Percentiles rank a stretch among this genome's conserved stretches.
Evolutionary conservation across 495 filamentous ascomycete species (phyloP).

Genomic region (Rostrohypoxylon terebratum): DNA sequence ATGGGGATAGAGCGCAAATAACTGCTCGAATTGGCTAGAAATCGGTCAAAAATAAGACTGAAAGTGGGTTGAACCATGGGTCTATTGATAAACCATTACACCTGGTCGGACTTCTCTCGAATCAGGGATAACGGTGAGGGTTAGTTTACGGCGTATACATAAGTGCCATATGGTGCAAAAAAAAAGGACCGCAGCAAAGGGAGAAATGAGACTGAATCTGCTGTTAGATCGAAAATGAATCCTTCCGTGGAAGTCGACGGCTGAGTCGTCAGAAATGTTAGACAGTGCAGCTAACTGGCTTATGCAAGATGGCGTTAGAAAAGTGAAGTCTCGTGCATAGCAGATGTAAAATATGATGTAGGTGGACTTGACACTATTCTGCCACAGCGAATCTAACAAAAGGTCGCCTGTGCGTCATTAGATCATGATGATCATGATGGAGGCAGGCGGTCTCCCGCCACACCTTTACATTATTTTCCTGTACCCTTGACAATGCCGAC

Average conservation of each 20-base stretch:
- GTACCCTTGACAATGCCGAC: constrained; percentile 48
- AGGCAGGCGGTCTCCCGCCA: neutral
- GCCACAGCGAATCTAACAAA: neutral
- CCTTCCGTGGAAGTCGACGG: neutral
- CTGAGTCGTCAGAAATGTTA: neutral
- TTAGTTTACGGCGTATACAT: neutral
- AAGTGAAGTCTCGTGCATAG: neutral
- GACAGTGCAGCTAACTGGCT: constrained; percentile 10
- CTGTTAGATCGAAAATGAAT: constrained; percentile 6
- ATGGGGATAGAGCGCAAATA: constrained; percentile 11
- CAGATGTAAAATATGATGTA: neutral
- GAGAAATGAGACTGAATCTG: neutral
- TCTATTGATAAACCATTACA: constrained; percentile 13
- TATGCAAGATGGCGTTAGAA: constrained; percentile 9
- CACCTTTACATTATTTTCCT: neutral
- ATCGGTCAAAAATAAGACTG: constrained; percentile 7
- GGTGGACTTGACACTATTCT: constrained; percentile 2
- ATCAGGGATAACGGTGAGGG: constrained; percentile 4
- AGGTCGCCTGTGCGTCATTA: neutral
- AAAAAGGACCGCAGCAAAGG: neutral
- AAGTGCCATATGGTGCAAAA: neutral
- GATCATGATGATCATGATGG: constrained; percentile 17
- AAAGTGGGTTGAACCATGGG: constrained; percentile 16
- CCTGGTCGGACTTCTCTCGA: constrained; percentile 17
- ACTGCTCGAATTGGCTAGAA: neutral